Evolutionary conservation across 345 rosid genomes (phyloP).

Genomic region (Turnera subulata): DNA sequence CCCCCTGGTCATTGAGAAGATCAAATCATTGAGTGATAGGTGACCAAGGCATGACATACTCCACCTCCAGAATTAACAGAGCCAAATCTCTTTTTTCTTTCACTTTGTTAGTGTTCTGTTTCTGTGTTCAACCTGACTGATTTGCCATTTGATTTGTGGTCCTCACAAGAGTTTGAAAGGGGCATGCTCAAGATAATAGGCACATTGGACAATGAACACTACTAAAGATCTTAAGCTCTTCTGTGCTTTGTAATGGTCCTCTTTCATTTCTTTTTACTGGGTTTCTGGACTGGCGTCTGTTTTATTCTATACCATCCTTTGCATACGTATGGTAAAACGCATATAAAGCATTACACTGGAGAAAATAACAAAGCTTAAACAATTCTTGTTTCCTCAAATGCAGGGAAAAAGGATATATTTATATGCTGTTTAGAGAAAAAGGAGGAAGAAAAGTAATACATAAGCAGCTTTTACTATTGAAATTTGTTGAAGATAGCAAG

Average conservation of each 20-base stretch:
- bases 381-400: constrained; percentile 12
- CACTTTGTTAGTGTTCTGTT: not conserved
- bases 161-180: too few species aligned
- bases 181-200: too few species aligned
- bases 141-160: not conserved
- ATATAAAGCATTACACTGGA: too few species aligned
- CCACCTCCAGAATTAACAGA: not conserved
- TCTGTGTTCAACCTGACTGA: not conserved
- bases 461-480: constrained; percentile 33
- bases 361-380: not conserved
- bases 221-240: too few species aligned
- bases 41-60: not conserved
- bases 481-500: constrained; percentile 19
- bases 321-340: too few species aligned
- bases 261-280: too few species aligned
- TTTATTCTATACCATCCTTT: too few species aligned
- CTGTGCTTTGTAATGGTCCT: too few species aligned
- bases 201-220: too few species aligned
- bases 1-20: constrained; percentile 1
- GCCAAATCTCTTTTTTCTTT: not conserved
- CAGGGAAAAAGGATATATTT: constrained; percentile 25
- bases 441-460: constrained; percentile 21
- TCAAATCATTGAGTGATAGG: constrained; percentile 2
- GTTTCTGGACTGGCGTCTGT: too few species aligned
- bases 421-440: not conserved